Evolutionary conservation across 1,284 basidiomycete genomes (phyloP).

Genomic region (Xerocomus subilludens): DNA sequence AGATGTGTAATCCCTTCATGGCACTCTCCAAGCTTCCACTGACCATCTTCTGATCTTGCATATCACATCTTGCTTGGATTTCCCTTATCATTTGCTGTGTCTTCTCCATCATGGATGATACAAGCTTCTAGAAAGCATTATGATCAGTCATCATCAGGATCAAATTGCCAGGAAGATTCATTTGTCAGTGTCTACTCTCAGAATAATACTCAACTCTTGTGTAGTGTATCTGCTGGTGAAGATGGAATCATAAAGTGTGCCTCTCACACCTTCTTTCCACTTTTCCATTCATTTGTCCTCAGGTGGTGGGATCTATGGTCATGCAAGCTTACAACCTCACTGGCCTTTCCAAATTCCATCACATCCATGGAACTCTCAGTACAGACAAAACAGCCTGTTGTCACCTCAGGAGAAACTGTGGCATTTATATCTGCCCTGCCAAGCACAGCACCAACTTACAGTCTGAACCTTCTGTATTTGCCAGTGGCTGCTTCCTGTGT

Average conservation of each 20-base stretch:
- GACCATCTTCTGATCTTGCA: too few species aligned
- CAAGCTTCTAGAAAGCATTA: too few species aligned
- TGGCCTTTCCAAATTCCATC: constrained; percentile 84
- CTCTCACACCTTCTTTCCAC: not conserved
- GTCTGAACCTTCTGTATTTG: constrained; percentile 79
- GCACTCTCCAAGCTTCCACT: too few species aligned
- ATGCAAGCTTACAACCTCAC: constrained; percentile 73
- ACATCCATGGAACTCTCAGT: constrained; percentile 93
- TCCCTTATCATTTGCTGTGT: too few species aligned
- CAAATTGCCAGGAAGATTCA: constrained; percentile 97
- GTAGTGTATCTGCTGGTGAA: constrained; percentile 90
- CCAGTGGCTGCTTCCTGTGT: constrained; percentile 98
- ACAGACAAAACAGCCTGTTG: constrained; percentile 86
- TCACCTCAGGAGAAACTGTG: constrained; percentile 92
- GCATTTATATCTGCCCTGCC: constrained; percentile 83
- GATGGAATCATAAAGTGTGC: constrained; percentile 90
- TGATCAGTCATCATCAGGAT: too few species aligned
- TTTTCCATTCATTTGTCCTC: constrained; percentile 28
- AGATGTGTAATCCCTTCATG: too few species aligned
- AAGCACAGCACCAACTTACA: constrained; percentile 67
- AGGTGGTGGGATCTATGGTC: constrained; percentile 98
- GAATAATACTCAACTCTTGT: constrained; percentile 97
- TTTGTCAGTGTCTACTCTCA: constrained; percentile 97
- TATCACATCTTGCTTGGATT: too few species aligned
- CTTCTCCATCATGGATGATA: too few species aligned